Base-by-base conservation (phyloP, 768 basidiomycete species). In the Sistotremastrum niveocremeum region DNA sequence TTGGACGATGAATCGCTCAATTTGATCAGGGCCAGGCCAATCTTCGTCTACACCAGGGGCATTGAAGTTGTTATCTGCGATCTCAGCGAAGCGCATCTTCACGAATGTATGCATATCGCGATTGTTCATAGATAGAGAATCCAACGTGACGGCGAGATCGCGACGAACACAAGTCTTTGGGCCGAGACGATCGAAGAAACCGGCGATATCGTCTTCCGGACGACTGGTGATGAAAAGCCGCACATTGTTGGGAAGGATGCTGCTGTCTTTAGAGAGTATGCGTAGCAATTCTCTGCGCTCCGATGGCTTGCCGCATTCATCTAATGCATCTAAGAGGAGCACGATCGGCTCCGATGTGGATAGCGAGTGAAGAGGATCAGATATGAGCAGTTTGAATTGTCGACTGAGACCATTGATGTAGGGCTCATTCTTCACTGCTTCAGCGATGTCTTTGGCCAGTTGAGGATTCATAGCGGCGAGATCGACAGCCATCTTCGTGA, bases 261-360 rank as follows among this genome's bases (percentile, higher is more conserved):
- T 29, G 4, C 47, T 40, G 6, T 57, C 50, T 4, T 44, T n/a
- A 4, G 47, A 44, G 9, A 58, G 42, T 28, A 53, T 28, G 7
- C 34, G 31, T 29, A 58, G 11, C 2, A 58, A 45, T 10, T n/a
- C 44, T 2, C 43, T 33, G 7, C 57, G 46, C 12, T 46, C 42
- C 2, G 8, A 6, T 3, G 12, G 20, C 32, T 49, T 37, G 9
- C 51, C 57, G 34, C 57, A 57, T 48, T 57, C 57, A 44, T 58
- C 57, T 4, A 59, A 40, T n/a, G 55, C 57, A 49, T 59, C 57
- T 11, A 59, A 31, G 30, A 59, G 47, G 39, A 59, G 48, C 9
- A 58, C 37, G 37, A 51, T 46, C 2, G 52, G 47, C 5, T 46
- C 50, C 20, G 6, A n/a, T n/a, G 28, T 39, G 6, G 31, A 34